A percentile compares a stretch with the other conserved stretches of the same genome.
Evolutionary conservation across 2,329 filamentous ascomycete genomes (phyloP).

Genomic region (Periglandula ipomoeae): DNA sequence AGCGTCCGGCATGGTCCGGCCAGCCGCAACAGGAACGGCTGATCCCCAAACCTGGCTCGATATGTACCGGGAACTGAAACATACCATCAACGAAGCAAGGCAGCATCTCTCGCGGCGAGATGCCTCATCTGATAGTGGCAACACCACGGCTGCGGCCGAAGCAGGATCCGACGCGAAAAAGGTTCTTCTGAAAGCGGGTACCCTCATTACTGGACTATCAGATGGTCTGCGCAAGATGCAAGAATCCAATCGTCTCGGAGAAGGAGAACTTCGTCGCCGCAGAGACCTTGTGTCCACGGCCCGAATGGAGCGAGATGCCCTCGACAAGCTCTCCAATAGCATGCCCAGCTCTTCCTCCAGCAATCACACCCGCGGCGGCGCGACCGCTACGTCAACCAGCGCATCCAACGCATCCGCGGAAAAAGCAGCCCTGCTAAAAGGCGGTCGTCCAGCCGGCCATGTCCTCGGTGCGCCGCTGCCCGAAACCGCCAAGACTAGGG

Average conservation of each 20-base stretch:
- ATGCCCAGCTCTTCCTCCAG: constrained; percentile 21
- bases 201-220: constrained; percentile 53
- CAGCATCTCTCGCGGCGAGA: constrained; percentile 59
- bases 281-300: constrained; percentile 62
- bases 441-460: constrained; percentile 40
- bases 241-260: constrained; percentile 50
- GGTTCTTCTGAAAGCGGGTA: constrained; percentile 58
- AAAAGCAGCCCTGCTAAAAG: constrained; percentile 38
- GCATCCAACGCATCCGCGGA: constrained; percentile 29
- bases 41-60: constrained; percentile 69
- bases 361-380: constrained; percentile 33
- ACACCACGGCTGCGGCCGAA: constrained; percentile 41
- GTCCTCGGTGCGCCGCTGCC: constrained; percentile 64
- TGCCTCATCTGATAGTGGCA: constrained; percentile 30
- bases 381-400: constrained; percentile 15
- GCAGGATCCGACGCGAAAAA: constrained; percentile 67
- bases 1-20: constrained; percentile 34
- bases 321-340: constrained; percentile 62
- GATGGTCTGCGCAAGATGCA: constrained; percentile 54
- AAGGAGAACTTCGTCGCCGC: constrained; percentile 64
- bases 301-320: constrained; percentile 63
- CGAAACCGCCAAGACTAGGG: constrained; percentile 68
- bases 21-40: constrained; percentile 30
- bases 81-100: constrained; percentile 55
- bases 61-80: constrained; percentile 64